phyloP scores from a whole-genome alignment of 1,284 basidiomycete genomes.

The Omphalotus olearius region DNA sequence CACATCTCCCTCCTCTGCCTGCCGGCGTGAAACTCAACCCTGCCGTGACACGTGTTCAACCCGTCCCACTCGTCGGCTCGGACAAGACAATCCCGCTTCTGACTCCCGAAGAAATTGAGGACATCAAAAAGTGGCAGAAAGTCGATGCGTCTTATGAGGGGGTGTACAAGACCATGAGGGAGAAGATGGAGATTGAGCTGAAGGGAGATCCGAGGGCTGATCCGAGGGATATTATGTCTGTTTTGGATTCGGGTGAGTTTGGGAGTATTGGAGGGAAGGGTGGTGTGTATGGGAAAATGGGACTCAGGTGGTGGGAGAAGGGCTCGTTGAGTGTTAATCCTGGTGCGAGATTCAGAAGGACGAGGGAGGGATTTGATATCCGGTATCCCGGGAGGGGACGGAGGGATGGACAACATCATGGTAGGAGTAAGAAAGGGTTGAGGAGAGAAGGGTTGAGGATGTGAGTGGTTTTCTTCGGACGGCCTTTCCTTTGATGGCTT shows the following conservation, averaged over 20 bases:
- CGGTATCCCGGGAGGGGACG: constrained; percentile 56
- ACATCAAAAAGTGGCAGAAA: constrained; percentile 41
- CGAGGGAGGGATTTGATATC: constrained; percentile 59
- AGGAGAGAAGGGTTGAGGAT: constrained; percentile 69
- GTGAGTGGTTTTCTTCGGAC: constrained; percentile 38
- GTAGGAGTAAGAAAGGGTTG: constrained; percentile 47
- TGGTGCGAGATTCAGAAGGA: constrained; percentile 28
- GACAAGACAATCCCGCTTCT: constrained; percentile 53
- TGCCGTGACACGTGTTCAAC: constrained; percentile 58
- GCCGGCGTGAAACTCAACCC: constrained; percentile 47
- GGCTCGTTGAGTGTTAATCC: constrained; percentile 25
- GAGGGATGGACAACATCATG: constrained; percentile 26
- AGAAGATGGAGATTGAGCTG: constrained; percentile 39
- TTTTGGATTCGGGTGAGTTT: constrained; percentile 9
- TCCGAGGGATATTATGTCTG: neutral
- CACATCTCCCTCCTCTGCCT: constrained; percentile 26
- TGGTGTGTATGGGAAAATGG: constrained; percentile 25
- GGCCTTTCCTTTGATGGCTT: constrained; percentile 1
- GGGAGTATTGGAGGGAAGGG: constrained; percentile 11
- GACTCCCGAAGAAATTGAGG: constrained; percentile 30
- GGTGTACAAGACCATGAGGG: constrained; percentile 38
- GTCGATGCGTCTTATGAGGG: constrained; percentile 47
- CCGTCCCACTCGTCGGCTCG: constrained; percentile 57
- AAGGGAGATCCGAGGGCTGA: constrained; percentile 19
- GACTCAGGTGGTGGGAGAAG: constrained; percentile 49